phyloP scores from a whole-genome alignment of 2,329 filamentous ascomycete species.

The Sclerotiophoma versabilis region DNA sequence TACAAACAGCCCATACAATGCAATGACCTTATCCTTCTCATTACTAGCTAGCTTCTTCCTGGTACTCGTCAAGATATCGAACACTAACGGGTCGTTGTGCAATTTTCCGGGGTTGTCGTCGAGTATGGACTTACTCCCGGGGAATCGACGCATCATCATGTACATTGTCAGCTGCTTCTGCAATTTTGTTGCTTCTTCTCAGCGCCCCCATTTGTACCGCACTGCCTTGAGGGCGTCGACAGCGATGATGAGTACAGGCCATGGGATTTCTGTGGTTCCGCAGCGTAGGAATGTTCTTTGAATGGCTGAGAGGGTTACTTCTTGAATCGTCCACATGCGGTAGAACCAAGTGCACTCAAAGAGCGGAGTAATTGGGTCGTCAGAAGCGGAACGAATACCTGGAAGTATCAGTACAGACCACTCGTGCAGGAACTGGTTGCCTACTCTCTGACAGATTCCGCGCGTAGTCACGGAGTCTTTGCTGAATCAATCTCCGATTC shows the following conservation, averaged over 20 bases:
- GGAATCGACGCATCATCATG: not conserved
- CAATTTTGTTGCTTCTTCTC: slow-evolving; percentile 3
- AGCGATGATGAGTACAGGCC: not conserved
- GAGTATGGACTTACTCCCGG: not conserved
- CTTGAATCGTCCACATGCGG: slow-evolving; percentile 14
- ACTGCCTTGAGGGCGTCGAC: not conserved
- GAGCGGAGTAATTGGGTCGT: not conserved
- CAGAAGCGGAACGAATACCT: not conserved
- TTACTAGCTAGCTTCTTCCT: slow-evolving; percentile 3
- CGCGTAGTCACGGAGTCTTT: not conserved
- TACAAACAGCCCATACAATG: slow-evolving; percentile 1
- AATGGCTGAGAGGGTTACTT: slow-evolving; percentile 1
- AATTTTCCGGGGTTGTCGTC: not conserved
- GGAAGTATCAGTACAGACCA: not conserved
- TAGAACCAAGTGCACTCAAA: slow-evolving; percentile 12
- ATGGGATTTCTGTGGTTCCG: not conserved
- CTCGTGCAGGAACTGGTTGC: not conserved
- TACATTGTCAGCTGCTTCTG: slow-evolving; percentile 2
- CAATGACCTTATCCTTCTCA: slow-evolving; percentile 11
- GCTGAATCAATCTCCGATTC: not conserved
- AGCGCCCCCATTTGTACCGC: slow-evolving; percentile 7
- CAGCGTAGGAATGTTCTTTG: slow-evolving; percentile 4
- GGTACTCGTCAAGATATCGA: not conserved
- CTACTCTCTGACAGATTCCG: not conserved
- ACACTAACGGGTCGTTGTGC: not conserved